A percentile compares a stretch with the other conserved stretches of the same genome.
Conservation (phyloP, 1,284 basidiomycete genomes). For the Pseudozyma hubeiensis region DNA sequence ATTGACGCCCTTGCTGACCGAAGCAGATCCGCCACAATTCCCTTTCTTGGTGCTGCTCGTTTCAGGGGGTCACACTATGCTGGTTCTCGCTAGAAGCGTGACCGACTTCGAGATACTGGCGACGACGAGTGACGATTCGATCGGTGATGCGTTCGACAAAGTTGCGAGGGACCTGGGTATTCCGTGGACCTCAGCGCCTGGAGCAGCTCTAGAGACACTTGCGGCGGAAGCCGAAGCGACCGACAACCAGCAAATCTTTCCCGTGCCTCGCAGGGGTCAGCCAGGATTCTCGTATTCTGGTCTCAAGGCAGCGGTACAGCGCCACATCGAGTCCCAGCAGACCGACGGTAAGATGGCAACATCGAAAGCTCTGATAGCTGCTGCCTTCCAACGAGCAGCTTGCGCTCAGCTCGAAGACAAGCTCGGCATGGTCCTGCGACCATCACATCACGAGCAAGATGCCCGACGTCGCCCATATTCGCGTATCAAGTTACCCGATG, state of each 20-base stretch:
- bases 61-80: conserved; percentile 65
- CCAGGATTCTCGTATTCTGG: conserved; percentile 63
- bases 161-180: conserved; percentile 58
- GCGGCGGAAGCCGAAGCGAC: conserved; percentile 2
- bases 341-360: conserved; percentile 2
- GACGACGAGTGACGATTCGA: conserved; percentile 61
- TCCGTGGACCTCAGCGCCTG: conserved; percentile 59
- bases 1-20: conserved; percentile 37
- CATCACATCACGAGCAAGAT: conserved; percentile 6
- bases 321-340: conserved; percentile 27
- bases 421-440: conserved; percentile 42
- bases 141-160: conserved; percentile 67
- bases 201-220: conserved; percentile 56
- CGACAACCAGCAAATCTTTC: conserved; percentile 18
- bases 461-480: conserved; percentile 13
- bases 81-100: conserved; percentile 54
- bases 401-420: conserved; percentile 64
- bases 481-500: conserved; percentile 16
- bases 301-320: conserved; percentile 49
- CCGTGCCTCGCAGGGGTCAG: conserved; percentile 49
- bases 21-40: conserved; percentile 46
- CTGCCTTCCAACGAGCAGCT: conserved; percentile 59
- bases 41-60: conserved; percentile 65
- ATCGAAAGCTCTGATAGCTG: conserved; percentile 28
- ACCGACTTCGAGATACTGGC: conserved; percentile 56